Evolutionary conservation across 2,329 filamentous ascomycete genomes (phyloP).

Genomic region (Diaporthe longicolla): DNA sequence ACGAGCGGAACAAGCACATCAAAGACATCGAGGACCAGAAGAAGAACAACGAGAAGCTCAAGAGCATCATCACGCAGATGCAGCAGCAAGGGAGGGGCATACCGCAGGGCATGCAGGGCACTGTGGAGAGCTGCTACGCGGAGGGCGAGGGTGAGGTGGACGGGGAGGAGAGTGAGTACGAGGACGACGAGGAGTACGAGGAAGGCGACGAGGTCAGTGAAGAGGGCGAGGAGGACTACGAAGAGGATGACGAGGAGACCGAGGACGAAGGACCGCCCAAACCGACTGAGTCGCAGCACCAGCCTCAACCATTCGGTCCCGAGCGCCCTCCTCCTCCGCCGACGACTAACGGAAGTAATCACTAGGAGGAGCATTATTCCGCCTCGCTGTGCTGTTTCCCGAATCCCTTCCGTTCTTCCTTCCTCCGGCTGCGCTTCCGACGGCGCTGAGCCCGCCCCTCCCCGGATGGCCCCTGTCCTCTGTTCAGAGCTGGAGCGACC

Average conservation of each 20-base stretch:
- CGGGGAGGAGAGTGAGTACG: slow-evolving; percentile 74
- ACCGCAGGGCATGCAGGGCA: slow-evolving; percentile 73
- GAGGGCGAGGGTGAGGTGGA: slow-evolving; percentile 64
- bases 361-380: slow-evolving; percentile 43
- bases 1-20: slow-evolving; percentile 85
- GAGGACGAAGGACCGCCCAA: slow-evolving; percentile 53
- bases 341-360: slow-evolving; percentile 60
- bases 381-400: slow-evolving; percentile 30
- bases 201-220: slow-evolving; percentile 74
- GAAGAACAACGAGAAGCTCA: slow-evolving; percentile 90
- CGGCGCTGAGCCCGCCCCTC: slow-evolving; percentile 25
- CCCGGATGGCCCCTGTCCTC: slow-evolving; percentile 4
- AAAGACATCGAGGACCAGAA: slow-evolving; percentile 84
- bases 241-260: slow-evolving; percentile 53
- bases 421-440: background rate
- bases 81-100: slow-evolving; percentile 91
- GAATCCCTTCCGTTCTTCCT: slow-evolving; percentile 5
- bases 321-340: slow-evolving; percentile 61
- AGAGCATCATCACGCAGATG: slow-evolving; percentile 96
- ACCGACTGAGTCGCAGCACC: slow-evolving; percentile 49
- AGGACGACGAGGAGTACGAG: slow-evolving; percentile 73
- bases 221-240: slow-evolving; percentile 72
- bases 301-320: slow-evolving; percentile 61
- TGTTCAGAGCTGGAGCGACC: slow-evolving; percentile 31
- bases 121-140: slow-evolving; percentile 72